Conservation (phyloP, 345 rosid species). For the Hevea brasiliensis region DNA sequence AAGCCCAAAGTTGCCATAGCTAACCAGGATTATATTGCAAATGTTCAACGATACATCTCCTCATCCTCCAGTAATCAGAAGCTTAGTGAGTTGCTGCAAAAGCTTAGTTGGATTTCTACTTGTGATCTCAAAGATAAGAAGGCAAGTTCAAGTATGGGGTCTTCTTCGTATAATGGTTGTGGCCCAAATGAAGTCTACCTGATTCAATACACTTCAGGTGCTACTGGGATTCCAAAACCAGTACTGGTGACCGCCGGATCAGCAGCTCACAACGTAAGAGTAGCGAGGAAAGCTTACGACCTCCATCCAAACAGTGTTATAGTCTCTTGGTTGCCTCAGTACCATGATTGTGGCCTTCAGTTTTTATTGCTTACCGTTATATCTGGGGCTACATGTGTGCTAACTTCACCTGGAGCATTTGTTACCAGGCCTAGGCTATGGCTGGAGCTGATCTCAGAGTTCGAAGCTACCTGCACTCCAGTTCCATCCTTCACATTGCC, state of each 20-base stretch:
- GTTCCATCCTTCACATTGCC: slow-evolving; percentile 68
- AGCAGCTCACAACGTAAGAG: slow-evolving; percentile 64
- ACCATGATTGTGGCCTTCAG: slow-evolving; percentile 72
- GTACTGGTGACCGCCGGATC: slow-evolving; percentile 62
- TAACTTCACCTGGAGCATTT: slow-evolving; percentile 45
- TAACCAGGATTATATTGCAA: slow-evolving; percentile 30
- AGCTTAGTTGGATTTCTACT: slow-evolving; percentile 46
- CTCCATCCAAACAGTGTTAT: slow-evolving; percentile 51
- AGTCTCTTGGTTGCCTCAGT: slow-evolving; percentile 64
- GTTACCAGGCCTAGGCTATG: slow-evolving; percentile 51
- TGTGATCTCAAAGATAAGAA: slow-evolving; percentile 29
- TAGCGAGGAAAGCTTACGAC: slow-evolving; percentile 57
- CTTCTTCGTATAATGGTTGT: slow-evolving; percentile 36
- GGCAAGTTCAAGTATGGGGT: background rate
- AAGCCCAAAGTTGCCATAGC: slow-evolving; percentile 66
- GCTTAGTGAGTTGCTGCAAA: slow-evolving; percentile 36
- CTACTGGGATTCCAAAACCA: slow-evolving; percentile 66
- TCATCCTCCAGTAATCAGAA: slow-evolving; percentile 29
- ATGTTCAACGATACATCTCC: slow-evolving; percentile 30
- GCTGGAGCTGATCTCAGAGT: slow-evolving; percentile 55
- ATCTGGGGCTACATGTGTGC: slow-evolving; percentile 58
- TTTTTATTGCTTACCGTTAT: slow-evolving; percentile 51
- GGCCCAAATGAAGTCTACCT: slow-evolving; percentile 43
- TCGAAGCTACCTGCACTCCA: slow-evolving; percentile 56
- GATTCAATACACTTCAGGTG: slow-evolving; percentile 71